Evolutionary conservation across 2,329 filamentous ascomycete genomes (phyloP).

Genomic region (Ophiosphaerella narmari): DNA sequence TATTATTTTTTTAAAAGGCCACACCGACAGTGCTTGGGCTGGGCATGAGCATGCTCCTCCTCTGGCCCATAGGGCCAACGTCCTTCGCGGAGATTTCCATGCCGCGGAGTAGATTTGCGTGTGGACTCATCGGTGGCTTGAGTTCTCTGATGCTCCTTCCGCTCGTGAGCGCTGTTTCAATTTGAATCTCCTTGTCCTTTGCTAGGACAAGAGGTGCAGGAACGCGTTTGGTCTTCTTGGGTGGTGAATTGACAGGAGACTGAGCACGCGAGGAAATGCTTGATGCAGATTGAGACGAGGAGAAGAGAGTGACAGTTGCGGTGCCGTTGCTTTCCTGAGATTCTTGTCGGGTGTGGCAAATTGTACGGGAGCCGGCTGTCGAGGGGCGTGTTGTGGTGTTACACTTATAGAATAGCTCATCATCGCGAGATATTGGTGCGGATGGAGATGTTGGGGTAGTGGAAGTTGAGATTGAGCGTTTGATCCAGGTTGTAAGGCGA

Average conservation of each 20-base stretch:
- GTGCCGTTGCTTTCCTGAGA: slow-evolving; percentile 34
- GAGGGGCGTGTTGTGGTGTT: slow-evolving; percentile 25
- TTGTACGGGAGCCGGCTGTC: slow-evolving; percentile 24
- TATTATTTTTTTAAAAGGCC: slow-evolving; percentile 30
- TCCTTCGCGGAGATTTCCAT: slow-evolving; percentile 37
- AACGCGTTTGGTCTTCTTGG: slow-evolving; percentile 29
- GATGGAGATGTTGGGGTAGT: slow-evolving; percentile 24
- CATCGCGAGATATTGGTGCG: slow-evolving; percentile 11
- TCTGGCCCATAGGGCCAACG: slow-evolving; percentile 14
- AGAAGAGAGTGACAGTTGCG: slow-evolving; percentile 37
- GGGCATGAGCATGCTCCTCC: slow-evolving; percentile 12
- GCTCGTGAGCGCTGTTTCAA: slow-evolving; percentile 22
- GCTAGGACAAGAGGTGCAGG: slow-evolving; percentile 32
- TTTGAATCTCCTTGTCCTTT: slow-evolving; percentile 29
- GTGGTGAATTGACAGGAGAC: slow-evolving; percentile 6
- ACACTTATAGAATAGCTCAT: slow-evolving; percentile 39
- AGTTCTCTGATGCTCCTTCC: slow-evolving; percentile 19
- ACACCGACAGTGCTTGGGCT: slow-evolving; percentile 36
- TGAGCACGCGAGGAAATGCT: slow-evolving; percentile 19
- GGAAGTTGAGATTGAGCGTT: slow-evolving; percentile 33
- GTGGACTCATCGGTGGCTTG: slow-evolving; percentile 35
- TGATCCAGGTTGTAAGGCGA: slow-evolving; percentile 43
- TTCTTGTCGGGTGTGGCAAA: slow-evolving; percentile 36
- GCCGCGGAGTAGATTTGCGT: slow-evolving; percentile 31
- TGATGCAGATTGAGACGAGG: slow-evolving; percentile 6